Evolutionary conservation across 257 asterid species (phyloP), one percentile per base, ranked within the genome.

Genomic region (Forsythia viridissima): DNA sequence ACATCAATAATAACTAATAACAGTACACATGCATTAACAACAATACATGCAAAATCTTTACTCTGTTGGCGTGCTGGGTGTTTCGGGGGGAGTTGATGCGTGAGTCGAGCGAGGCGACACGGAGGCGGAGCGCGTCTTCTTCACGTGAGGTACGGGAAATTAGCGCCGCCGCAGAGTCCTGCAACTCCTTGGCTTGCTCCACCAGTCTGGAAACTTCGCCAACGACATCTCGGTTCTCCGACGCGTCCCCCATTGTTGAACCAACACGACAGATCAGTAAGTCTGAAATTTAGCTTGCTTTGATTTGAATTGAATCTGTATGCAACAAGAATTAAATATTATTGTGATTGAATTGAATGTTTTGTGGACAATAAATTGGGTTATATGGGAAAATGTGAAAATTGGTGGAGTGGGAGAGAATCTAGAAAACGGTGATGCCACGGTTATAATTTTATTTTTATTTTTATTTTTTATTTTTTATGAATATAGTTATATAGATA

Each of bases 81-180:
- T 87, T 82, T 61, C 93, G 89, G 40, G 91, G 90, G 8, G 89
- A 84, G n/a, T 78, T 88, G 78, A 93, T 87, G 80, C 71, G 85
- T 30, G 97, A 85, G 82, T 87, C 91, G 59, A 96, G 91, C 43
- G 92, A 87, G 69, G 87, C 87, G 13, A 92, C 94, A 89, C 94
- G 92, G 89, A 84, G 91, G 71, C 97, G 93, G n/a, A 96, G 97
- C 68, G 93, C 92, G 84, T 96, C 98, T 71, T 96, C 99, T 11
- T 93, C 98, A 75, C 90, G 90, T 67, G 92, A 73, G 73, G 94
- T 92, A 55, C 95, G 92, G 8, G 93, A 80, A 79, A 96, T 83
- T 70, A 92, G 88, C 0, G 94, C 89, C 63, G 97, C 79, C 70
- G 99, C 98, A 71, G 91, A 78, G 12, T 96, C 98, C 89, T 92